Percentiles rank a stretch among this genome's conserved stretches.
phyloP scores from a whole-genome alignment of 2,329 filamentous ascomycete genomes.

The Sporothrix sp. region DNA sequence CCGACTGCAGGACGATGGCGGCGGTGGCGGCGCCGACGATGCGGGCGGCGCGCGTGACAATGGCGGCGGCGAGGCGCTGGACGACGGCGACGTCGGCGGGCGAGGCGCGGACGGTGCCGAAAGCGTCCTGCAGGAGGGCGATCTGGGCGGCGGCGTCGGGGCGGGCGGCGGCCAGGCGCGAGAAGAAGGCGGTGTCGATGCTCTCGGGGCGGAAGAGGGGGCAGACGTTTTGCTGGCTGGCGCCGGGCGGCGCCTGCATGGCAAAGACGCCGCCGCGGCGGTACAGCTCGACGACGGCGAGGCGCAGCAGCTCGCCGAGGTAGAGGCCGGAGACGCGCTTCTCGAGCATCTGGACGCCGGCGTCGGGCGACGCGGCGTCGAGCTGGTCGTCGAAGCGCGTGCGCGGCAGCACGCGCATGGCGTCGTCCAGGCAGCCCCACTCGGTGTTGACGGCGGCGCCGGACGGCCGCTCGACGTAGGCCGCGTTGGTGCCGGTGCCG shows the following conservation, averaged over 20 bases:
- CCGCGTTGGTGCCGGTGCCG: conserved; percentile 92
- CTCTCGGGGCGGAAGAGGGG: neutral
- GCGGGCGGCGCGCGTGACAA: conserved; percentile 79
- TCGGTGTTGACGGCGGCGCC: conserved; percentile 97
- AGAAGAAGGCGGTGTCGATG: conserved; percentile 9
- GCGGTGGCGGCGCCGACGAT: conserved; percentile 83
- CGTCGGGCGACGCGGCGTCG: conserved; percentile 73
- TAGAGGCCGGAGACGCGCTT: conserved; percentile 99
- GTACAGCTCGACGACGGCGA: conserved; percentile 54
- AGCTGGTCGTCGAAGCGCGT: conserved; percentile 73
- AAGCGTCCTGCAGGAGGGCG: neutral
- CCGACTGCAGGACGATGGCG: conserved; percentile 71
- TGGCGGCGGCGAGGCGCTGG: conserved; percentile 68
- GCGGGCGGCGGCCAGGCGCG: neutral
- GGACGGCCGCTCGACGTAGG: conserved; percentile 88
- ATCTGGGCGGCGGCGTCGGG: neutral
- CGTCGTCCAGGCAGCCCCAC: conserved; percentile 97
- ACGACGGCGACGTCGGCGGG: conserved; percentile 65
- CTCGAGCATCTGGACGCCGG: conserved; percentile 95
- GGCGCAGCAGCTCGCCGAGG: conserved; percentile 81
- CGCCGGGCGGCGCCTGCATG: neutral
- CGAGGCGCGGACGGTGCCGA: neutral
- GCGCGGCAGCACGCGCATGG: conserved; percentile 72
- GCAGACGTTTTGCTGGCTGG: conserved; percentile 32
- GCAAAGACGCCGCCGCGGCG: neutral